These are phyloP conservation scores for Punica granatum DNA, from an alignment of 345 rosid genomes.

Conservation along the genomic window DNA sequence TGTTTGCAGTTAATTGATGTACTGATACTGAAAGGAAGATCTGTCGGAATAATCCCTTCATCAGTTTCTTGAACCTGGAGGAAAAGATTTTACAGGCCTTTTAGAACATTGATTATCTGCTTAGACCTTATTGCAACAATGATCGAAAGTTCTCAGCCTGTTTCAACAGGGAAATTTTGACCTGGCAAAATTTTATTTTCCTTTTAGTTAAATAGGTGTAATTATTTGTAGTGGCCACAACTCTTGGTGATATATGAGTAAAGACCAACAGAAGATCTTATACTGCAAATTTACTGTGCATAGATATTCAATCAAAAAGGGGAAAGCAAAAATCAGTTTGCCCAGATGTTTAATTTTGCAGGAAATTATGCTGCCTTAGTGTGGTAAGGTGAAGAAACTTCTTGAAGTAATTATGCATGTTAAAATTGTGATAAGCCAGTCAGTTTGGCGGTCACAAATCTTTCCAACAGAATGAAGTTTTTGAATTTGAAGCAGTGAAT, in stretches of 20 bases:
- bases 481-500: not conserved
- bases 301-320: not conserved
- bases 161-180: no score
- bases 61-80: no score
- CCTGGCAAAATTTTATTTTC: no score
- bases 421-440: not conserved
- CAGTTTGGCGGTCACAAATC: not conserved
- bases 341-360: not conserved
- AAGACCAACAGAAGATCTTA: no score
- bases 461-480: not conserved
- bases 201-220: no score
- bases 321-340: not conserved
- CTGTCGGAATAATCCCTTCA: not conserved
- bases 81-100: no score
- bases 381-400: not conserved
- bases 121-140: no score
- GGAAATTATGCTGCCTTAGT: not conserved
- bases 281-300: not conserved
- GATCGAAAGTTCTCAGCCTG: no score
- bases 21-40: not conserved
- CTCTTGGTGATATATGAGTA: no score
- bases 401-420: not conserved
- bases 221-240: no score
- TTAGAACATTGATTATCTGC: no score
- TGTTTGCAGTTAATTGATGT: not conserved